Evolutionary conservation across 768 basidiomycete genomes (phyloP), one percentile per base, ranked within the genome.

Genomic region (Brasilioporus rufonigricans): DNA sequence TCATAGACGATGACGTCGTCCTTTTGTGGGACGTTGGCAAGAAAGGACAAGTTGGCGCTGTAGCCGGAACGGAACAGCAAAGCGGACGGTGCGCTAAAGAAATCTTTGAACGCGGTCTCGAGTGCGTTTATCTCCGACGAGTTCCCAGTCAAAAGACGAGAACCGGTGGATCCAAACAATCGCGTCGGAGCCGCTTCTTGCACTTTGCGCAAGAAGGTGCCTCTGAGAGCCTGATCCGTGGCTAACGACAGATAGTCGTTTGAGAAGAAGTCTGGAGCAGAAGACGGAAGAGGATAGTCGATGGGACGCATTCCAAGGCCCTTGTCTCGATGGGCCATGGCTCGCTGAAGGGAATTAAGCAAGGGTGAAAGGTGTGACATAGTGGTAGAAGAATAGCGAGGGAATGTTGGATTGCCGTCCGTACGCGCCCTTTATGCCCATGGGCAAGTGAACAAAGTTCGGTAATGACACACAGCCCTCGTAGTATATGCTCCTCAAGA

Each of bases 31-130:
- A 84, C 65, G 4, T 69, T 66, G 2, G 74, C 50, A 60, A 81
- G 78, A 61, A 85, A 74, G 5, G 75, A 73, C 18, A 76, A 66
- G 58, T 82, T 85, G 39, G 82, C 82, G 55, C 74, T 78, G 66
- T 73, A 82, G n/a, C 83, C 83, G 2, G 80, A 79, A 58, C 75
- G 77, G 69, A 81, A 80, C 5, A 83, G 68, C 13, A 83, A 65
- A 0, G 80, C 79, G 0, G 77, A 64, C 3, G 75, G 72, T 0
- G 74, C 64, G 13, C 62, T 14, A 14, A 64, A 64, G 45, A 64
- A 61, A 5, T 31, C 21, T 13, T 59, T 19, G 26, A 64, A 45
- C 7, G 44, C 36, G 10, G 32, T 31, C 31, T 64, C 63, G 23
- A 64, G 60, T 19, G 57, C 35, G 3, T 56, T 65, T 16, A 47